These are phyloP conservation scores for Torulaspora indica DNA, from an alignment of 805 yeast species.

Conservation along the genomic window DNA sequence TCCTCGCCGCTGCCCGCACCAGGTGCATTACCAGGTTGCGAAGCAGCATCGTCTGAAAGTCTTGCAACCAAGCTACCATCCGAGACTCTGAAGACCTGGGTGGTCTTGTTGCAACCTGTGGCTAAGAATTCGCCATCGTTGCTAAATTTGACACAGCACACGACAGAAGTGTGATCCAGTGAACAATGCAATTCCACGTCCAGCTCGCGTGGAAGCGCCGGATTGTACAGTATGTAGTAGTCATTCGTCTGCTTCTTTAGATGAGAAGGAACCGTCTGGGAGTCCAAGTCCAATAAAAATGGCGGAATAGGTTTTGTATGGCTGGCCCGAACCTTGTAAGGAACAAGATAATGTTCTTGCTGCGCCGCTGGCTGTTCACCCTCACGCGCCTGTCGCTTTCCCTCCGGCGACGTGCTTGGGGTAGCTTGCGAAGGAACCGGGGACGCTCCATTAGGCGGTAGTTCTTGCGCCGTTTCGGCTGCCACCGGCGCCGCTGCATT, in stretches of 20 bases:
- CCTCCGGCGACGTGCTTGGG: slow-evolving; percentile 10
- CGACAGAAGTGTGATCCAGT: slow-evolving; percentile 88
- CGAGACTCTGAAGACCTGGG: slow-evolving; percentile 88
- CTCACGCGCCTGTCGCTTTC: slow-evolving; percentile 5
- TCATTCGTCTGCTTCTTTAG: slow-evolving; percentile 79
- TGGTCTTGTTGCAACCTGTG: slow-evolving; percentile 93
- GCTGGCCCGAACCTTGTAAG: slow-evolving; percentile 38
- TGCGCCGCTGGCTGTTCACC: slow-evolving; percentile 20
- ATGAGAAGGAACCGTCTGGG: slow-evolving; percentile 66
- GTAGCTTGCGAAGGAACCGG: slow-evolving; percentile 7
- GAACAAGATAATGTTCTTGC: slow-evolving; percentile 38
- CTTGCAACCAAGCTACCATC: slow-evolving; percentile 87
- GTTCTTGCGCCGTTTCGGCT: slow-evolving; percentile 1
- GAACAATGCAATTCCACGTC: slow-evolving; percentile 89
- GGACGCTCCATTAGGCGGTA: slow-evolving; percentile 2
- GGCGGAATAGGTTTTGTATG: slow-evolving; percentile 77
- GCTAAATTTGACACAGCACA: slow-evolving; percentile 92
- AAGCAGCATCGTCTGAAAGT: slow-evolving; percentile 70
- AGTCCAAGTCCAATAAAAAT: slow-evolving; percentile 74
- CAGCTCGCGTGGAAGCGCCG: slow-evolving; percentile 66
- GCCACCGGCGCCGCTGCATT: not conserved
- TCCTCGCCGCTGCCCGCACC: slow-evolving; percentile 24
- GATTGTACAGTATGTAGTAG: slow-evolving; percentile 86
- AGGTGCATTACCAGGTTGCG: slow-evolving; percentile 20
- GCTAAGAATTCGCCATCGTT: slow-evolving; percentile 89